phyloP scores from a whole-genome alignment of 1,284 basidiomycete species.

The Thecaphora frezii region DNA sequence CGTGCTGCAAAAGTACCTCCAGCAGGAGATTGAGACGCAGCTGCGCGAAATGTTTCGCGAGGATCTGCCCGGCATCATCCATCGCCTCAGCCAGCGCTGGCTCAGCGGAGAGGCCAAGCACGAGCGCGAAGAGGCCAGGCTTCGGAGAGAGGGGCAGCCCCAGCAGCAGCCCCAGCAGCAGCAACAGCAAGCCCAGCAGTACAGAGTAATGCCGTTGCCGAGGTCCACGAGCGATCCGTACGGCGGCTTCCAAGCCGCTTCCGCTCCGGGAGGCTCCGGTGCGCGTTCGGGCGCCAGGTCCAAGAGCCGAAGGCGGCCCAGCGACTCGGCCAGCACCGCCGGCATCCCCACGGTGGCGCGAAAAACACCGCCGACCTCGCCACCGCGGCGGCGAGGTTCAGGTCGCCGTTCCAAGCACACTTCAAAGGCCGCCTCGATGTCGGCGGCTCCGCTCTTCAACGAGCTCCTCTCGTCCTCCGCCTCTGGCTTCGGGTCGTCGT shows the following conservation, averaged over 20 bases:
- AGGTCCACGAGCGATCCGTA: constrained; percentile 26
- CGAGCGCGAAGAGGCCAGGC: constrained; percentile 24
- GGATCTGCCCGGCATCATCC: constrained; percentile 94
- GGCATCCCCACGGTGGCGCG: constrained; percentile 11
- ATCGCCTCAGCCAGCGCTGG: constrained; percentile 92
- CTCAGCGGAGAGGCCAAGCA: constrained; percentile 60
- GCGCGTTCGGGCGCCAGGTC: too few relatives aligned
- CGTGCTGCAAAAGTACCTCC: constrained; percentile 75
- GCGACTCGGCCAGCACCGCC: constrained; percentile 5
- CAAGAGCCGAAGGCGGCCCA: too few relatives aligned
- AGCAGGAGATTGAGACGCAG: constrained; percentile 87
- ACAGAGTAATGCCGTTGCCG: constrained; percentile 10
- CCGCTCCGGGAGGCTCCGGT: constrained; percentile 18
- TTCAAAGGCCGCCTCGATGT: constrained; percentile 25
- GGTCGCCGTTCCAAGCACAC: constrained; percentile 15
- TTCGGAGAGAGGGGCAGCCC: too few relatives aligned
- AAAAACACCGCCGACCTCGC: constrained; percentile 6
- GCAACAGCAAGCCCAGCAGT: constrained; percentile 1
- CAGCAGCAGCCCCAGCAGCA: neutral
- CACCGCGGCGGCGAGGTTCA: constrained; percentile 10
- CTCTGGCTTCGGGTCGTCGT: constrained; percentile 28
- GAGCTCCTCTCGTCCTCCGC: constrained; percentile 12
- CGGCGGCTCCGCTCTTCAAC: constrained; percentile 19
- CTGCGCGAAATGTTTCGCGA: constrained; percentile 96
- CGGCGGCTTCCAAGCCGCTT: constrained; percentile 15